Evolutionary conservation across 164 flowering plant species (phyloP), one percentile per base, ranked within the genome.

Genomic region (Tinospora cordifolia): DNA sequence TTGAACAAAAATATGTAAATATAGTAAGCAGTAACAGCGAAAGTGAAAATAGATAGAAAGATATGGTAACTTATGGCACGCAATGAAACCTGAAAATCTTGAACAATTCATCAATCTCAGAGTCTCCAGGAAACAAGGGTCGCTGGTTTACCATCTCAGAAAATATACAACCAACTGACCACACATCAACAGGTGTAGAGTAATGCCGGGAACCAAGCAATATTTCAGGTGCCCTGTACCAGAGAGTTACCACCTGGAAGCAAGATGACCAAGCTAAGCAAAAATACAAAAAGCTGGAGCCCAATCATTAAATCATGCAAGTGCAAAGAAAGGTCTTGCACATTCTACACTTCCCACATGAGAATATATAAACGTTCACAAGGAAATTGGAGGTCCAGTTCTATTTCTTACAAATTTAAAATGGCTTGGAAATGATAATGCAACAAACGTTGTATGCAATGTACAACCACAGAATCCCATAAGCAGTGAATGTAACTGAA

Each of bases 131-230:
- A 75, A 92, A 94, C 73, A 94, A 75, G 21, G 99, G 97, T 51
- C 74, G 78, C 79, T 88, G 91, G 80, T 87, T 94, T 67, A 92
- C 91, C 99, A 94, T 94, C 85, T 94, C 99, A 74, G 97, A 94
- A 86, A 94, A 94, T 82, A 94, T 94, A 76, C 99, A 94, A 59
- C 99, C 99, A 73, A 92, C 93, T 11, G 99, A 94, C 99, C 99
- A 94, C 63, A 92, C 84, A 86, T 94, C 99, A 67, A 94, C 97
- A 4, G 97, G 97, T 51, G 99, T 94, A 13, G 97, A 92, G 80
- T 94, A 94, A 79, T 92, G 97, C 40, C 88, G 92, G 49, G 97
- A 89, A 58, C 99, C 99, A 67, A 94, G 97, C 68, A 94, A 86
- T 77, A 94, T 92, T 75, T 94, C 99, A 34, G 99, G 99, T 65